Evolutionary conservation across 1,284 basidiomycete genomes (phyloP).

Genomic region (Pholiota adiposa): DNA sequence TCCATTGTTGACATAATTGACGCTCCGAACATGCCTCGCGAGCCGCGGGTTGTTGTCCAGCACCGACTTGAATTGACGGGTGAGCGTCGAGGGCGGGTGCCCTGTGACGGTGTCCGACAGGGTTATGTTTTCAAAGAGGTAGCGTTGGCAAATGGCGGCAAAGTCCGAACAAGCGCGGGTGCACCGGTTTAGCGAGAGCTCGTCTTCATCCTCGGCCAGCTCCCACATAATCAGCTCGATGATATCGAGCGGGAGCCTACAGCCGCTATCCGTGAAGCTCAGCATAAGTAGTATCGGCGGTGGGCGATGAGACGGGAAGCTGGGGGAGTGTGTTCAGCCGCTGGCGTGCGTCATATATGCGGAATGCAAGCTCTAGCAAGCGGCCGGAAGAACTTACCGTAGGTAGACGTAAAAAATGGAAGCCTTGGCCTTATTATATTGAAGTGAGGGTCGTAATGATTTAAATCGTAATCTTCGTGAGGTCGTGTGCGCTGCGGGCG

Average conservation of each 20-base stretch:
- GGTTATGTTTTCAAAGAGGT: conserved; percentile 15
- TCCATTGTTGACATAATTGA: conserved; percentile 12
- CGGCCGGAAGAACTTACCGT: not conserved
- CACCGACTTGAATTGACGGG: conserved; percentile 10
- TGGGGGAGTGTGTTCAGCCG: not conserved
- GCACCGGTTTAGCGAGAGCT: conserved; percentile 14
- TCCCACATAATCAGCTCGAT: conserved; percentile 14
- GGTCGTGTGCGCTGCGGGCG: not conserved
- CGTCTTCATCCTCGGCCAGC: conserved; percentile 11
- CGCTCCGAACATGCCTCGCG: conserved; percentile 7
- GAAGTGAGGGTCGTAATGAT: not conserved
- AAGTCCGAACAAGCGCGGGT: conserved; percentile 14
- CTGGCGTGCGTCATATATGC: not conserved
- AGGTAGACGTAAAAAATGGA: not conserved
- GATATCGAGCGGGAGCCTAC: conserved; percentile 17
- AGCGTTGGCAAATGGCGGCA: conserved; percentile 9
- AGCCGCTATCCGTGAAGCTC: not conserved
- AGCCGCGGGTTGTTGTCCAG: conserved; percentile 12
- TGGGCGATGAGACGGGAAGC: not conserved
- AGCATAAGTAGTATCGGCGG: not conserved
- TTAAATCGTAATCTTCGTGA: conserved; percentile 3
- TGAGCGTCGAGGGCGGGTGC: not conserved
- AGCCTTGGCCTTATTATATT: not conserved
- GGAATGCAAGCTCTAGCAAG: not conserved
- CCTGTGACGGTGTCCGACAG: conserved; percentile 9